Base-by-base conservation (phyloP, 2,329 filamentous ascomycete genomes). In the Fusarium chuoi region DNA sequence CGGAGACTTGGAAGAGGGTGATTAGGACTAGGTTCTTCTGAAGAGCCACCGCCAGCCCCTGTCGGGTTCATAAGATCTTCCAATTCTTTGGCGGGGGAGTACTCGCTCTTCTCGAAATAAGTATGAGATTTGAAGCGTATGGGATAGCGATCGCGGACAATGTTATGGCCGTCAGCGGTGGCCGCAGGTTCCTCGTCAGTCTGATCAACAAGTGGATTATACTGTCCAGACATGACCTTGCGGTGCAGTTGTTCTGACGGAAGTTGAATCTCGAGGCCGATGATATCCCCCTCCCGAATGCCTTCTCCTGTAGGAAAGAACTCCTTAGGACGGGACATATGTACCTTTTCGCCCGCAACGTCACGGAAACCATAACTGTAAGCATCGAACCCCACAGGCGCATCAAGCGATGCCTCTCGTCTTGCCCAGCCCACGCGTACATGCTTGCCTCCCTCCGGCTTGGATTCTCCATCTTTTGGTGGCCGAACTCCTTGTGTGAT, bases 351-450 rank as follows among this genome's bases (percentile, higher is more conserved):
- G 26, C 96, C 96, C 38, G 92, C 89, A 30, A 95, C 92, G 79
- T 99, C 96, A 48, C 95, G 93, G 65, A 98, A 90, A 51, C 94
- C 96, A 81, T 98, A 98, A 79, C 95, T 97, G 84, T 98, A 98
- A 46, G 93, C 93, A 79, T 97, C 94, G 75, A 94, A 96, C 2
- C 94, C 94, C 1, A 96, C 94, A 0, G 94, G 94, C 2, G 92
- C 93, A 82, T 97, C 94, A 4, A 96, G 84, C 0, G 93, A 93
- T 17, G 94, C 93, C 80, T 97, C 94, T 55, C 94, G 87, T 70
- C 94, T 85, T 6, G 93, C 93, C 86, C 94, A 98, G 7, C 97
- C 97, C 80, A 98, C 89, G 13, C 96, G 93, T 30, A 98, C 92
- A 79, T 88, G 93, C 78, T 86, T 88, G 48, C 85, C 87, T 58